These are phyloP conservation scores for Pochonia chlamydosporia DNA, from an alignment of 2,329 filamentous ascomycete species.

Conservation along the genomic window DNA sequence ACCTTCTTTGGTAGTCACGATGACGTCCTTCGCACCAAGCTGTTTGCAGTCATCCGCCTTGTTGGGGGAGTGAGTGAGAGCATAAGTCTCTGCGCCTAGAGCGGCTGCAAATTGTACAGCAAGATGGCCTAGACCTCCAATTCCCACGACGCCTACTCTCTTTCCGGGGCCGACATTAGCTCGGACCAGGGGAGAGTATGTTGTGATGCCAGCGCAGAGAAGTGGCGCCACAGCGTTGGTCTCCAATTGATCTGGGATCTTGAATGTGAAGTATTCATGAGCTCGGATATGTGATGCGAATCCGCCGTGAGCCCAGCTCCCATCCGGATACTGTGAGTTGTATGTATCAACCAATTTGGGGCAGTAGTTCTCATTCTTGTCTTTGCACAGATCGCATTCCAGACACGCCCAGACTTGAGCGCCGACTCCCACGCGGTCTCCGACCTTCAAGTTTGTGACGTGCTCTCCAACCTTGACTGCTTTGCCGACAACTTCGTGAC, in stretches of 20 bases:
- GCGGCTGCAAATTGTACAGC: slow-evolving; percentile 66
- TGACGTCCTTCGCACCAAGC: slow-evolving; percentile 55
- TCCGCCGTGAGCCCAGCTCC: slow-evolving; percentile 61
- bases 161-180: slow-evolving; percentile 66
- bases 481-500: slow-evolving; percentile 54
- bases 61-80: slow-evolving; percentile 52
- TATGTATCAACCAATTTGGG: slow-evolving; percentile 50
- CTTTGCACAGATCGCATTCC: slow-evolving; percentile 40
- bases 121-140: slow-evolving; percentile 71
- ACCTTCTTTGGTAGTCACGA: slow-evolving; percentile 39
- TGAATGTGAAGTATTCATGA: slow-evolving; percentile 54
- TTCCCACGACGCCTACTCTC: slow-evolving; percentile 63
- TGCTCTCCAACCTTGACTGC: slow-evolving; percentile 41
- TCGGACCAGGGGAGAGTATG: slow-evolving; percentile 62
- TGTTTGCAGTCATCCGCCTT: slow-evolving; percentile 56
- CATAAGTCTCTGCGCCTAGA: slow-evolving; percentile 60
- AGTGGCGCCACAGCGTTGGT: slow-evolving; percentile 56
- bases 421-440: slow-evolving; percentile 60
- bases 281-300: slow-evolving; percentile 43
- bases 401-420: slow-evolving; percentile 55
- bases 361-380: slow-evolving; percentile 45
- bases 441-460: slow-evolving; percentile 46
- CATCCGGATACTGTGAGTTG: slow-evolving; percentile 49
- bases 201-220: slow-evolving; percentile 72
- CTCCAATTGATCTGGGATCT: slow-evolving; percentile 47